These are phyloP conservation scores for Thalassiosira sp. DNA, from an alignment of 352 stramenopile species.

Conservation along the genomic window DNA sequence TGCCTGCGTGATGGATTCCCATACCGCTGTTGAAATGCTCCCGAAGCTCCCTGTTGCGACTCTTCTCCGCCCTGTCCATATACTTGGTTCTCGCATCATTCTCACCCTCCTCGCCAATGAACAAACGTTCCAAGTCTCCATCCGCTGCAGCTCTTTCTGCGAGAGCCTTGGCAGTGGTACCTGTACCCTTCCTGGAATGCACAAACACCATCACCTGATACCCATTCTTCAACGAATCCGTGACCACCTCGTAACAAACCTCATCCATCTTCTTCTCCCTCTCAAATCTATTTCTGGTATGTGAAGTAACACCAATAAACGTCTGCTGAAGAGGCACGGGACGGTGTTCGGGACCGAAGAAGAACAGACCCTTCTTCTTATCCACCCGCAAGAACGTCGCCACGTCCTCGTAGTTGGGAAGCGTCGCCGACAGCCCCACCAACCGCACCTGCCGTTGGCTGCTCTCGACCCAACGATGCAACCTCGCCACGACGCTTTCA, in stretches of 20 bases:
- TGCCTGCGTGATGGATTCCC: constrained; percentile 98
- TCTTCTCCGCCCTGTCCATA: constrained; percentile 88
- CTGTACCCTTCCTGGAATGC: constrained; percentile 97
- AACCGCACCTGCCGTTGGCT: constrained; percentile 97
- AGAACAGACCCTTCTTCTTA: constrained; percentile 91
- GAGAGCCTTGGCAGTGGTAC: constrained; percentile 91
- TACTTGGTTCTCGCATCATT: constrained; percentile 75
- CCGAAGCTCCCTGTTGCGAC: constrained; percentile 92
- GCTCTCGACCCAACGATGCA: constrained; percentile 96
- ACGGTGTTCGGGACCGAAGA: constrained; percentile 96
- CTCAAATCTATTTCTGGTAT: constrained; percentile 60
- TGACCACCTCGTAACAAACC: constrained; percentile 85
- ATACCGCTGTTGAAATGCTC: constrained; percentile 93
- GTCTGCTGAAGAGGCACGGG: constrained; percentile 98
- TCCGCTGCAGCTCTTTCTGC: constrained; percentile 85
- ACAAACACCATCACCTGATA: constrained; percentile 99
- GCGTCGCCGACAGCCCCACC: constrained; percentile 96
- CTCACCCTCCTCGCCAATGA: constrained; percentile 73
- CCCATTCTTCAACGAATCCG: constrained; percentile 81
- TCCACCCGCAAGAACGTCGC: constrained; percentile 95
- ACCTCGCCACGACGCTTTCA: constrained; percentile 98
- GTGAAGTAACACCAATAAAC: constrained; percentile 94
- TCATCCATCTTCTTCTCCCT: constrained; percentile 87
- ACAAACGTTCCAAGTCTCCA: constrained; percentile 73
- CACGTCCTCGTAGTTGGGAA: constrained; percentile 99